Evolutionary conservation across 2,329 filamentous ascomycete species (phyloP).

Genomic region (Pseudopithomyces chartarum): DNA sequence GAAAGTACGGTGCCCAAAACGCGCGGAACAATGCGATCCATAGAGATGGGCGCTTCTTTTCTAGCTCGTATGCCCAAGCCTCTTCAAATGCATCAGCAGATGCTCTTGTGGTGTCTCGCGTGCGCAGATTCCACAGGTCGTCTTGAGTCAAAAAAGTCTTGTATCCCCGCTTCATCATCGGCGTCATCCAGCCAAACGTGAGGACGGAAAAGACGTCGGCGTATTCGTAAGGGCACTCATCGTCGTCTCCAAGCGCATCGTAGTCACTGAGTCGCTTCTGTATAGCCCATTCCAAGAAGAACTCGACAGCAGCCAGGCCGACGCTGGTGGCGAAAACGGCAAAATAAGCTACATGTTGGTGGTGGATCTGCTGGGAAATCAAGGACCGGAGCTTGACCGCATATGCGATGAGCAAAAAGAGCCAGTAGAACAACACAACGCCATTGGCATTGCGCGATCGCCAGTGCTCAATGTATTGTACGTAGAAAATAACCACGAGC

Average conservation of each 20-base stretch:
- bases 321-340: conserved; percentile 74
- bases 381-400: conserved; percentile 85
- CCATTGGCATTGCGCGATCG: conserved; percentile 84
- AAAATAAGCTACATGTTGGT: conserved; percentile 73
- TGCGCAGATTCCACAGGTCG: conserved; percentile 90
- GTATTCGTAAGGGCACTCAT: conserved; percentile 83
- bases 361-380: conserved; percentile 75
- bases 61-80: conserved; percentile 77
- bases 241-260: conserved; percentile 68
- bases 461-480: conserved; percentile 87
- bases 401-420: conserved; percentile 79
- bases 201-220: conserved; percentile 91
- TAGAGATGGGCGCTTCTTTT: conserved; percentile 74
- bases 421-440: conserved; percentile 90
- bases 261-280: conserved; percentile 77
- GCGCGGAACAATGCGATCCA: conserved; percentile 85
- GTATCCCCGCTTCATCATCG: conserved; percentile 95
- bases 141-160: conserved; percentile 90
- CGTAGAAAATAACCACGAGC: conserved; percentile 72
- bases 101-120: conserved; percentile 75
- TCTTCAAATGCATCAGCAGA: conserved; percentile 73
- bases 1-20: conserved; percentile 82
- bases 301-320: conserved; percentile 71
- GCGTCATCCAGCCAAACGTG: conserved; percentile 98
- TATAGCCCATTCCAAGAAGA: conserved; percentile 82